Evolutionary conservation across 495 filamentous ascomycete genomes (phyloP), one percentile per base, ranked within the genome.

Genomic region (Bacidia rubella): DNA sequence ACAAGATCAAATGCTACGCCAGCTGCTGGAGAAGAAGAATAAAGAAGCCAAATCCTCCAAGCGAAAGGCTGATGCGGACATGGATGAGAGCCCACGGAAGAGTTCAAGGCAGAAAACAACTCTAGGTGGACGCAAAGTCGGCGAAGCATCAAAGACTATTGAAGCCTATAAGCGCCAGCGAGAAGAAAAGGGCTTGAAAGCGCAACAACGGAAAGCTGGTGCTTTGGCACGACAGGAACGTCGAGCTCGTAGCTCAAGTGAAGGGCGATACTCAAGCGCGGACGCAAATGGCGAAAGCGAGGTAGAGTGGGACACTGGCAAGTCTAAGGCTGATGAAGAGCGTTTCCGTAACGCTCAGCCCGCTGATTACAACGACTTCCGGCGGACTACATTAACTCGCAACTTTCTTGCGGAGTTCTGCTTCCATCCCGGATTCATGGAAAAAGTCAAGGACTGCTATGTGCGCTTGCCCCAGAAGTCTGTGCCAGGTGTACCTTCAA

Each of bases 401-500:
- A 79, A 70, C 54, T 82, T 85, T 58, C 89, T 97, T 58, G 81
- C 81, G 3, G 77, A 86, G 60, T 82, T 94, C 40, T 93, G 86
- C 70, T 95, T 92, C 70, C 86, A 86, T 55, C 92, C 92, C 20
- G 82, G 82, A 11, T 95, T 99, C 52, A 82, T 89, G 17, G 74
- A 87, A 27, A 76, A 82, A 25, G 82, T 96, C 53, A 77, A 74
- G 35, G 77, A 79, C 45, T 92, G 87, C 66, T 95, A 83, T 65
- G 80, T 77, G 23, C 85, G 92, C 47, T 76, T 54, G 75, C 93
- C 57, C 87, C 87, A 21, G 70, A 79, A 15, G 80, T 90, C 58
- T 69, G 73, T 21, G 72, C 80, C 47, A 1, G 47, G 47, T 17
- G 27, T 20, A 10, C 47, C 47, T 7, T 50, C 19, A 11, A 87